Conservation (phyloP, 768 basidiomycete species). For the Peribolospora kevripleyi region DNA sequence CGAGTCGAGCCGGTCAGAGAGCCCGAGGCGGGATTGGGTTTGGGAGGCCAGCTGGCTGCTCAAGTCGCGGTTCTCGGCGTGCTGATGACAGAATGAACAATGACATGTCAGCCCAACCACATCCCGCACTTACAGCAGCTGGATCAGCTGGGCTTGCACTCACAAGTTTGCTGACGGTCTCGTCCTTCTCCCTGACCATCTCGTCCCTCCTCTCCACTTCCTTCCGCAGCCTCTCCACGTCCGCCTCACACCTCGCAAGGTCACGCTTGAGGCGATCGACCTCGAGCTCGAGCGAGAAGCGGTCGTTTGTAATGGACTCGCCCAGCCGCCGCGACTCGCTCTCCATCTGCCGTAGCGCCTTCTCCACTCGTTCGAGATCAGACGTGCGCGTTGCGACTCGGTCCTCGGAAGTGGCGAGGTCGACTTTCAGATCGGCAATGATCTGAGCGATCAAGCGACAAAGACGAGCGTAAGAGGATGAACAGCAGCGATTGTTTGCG, state of each 20-base stretch:
- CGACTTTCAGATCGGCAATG: not conserved
- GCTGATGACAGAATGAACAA: constrained; percentile 16
- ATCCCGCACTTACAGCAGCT: not conserved
- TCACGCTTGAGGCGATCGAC: constrained; percentile 67
- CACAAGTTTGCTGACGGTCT: constrained; percentile 42
- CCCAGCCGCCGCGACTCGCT: constrained; percentile 54
- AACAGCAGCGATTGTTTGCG: not conserved
- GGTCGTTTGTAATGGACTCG: constrained; percentile 56
- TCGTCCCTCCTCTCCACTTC: constrained; percentile 46
- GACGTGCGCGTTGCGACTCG: constrained; percentile 45
- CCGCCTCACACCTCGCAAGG: constrained; percentile 51
- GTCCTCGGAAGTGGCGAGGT: constrained; percentile 16
- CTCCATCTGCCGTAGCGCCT: constrained; percentile 44
- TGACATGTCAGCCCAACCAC: not conserved
- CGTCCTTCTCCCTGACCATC: constrained; percentile 42
- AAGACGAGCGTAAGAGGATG: not conserved
- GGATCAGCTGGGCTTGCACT: constrained; percentile 4
- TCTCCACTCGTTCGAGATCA: constrained; percentile 50
- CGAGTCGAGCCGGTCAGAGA: constrained; percentile 68
- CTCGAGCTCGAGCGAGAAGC: constrained; percentile 72
- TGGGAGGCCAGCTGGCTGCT: constrained; percentile 54
- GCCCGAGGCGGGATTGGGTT: constrained; percentile 61
- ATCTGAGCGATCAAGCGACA: not conserved
- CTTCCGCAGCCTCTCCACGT: constrained; percentile 41
- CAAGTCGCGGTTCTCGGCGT: constrained; percentile 58